A percentile compares a stretch with the other conserved stretches of the same genome.
These are phyloP conservation scores for Penicillium egyptiacum DNA, from an alignment of 495 filamentous ascomycete species.

Conservation along the genomic window DNA sequence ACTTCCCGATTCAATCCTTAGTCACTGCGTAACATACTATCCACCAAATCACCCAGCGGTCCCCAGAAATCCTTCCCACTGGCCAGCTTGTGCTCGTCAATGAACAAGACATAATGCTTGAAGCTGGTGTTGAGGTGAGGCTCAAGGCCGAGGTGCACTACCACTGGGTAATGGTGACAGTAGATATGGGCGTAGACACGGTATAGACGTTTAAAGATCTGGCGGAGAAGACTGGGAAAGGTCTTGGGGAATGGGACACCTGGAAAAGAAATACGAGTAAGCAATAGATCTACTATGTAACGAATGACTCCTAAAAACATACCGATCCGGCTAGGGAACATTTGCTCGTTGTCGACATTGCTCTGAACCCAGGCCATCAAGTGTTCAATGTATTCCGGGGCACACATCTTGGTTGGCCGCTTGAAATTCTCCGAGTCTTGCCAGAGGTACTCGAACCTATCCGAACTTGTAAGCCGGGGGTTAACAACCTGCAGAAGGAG, in stretches of 20 bases:
- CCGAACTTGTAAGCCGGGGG: conserved; percentile 39
- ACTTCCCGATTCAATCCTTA: conserved; percentile 38
- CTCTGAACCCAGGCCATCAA: conserved; percentile 94
- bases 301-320: conserved; percentile 19
- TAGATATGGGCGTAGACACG: conserved; percentile 99
- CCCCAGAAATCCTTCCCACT: conserved; percentile 98
- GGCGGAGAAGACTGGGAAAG: conserved; percentile 80
- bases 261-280: conserved; percentile 28
- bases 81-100: conserved; percentile 85
- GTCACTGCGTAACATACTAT: conserved; percentile 94
- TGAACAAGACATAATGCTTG: conserved; percentile 98
- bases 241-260: conserved; percentile 94
- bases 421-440: conserved; percentile 92
- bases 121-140: conserved; percentile 98
- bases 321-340: conserved; percentile 93
- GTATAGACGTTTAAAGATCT: conserved; percentile 98
- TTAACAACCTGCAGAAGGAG: neutral
- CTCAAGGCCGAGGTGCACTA: conserved; percentile 91
- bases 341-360: conserved; percentile 92
- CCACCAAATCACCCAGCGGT: conserved; percentile 92
- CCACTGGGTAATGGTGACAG: conserved; percentile 98
- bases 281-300: neutral
- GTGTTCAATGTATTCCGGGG: conserved; percentile 95
- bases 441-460: conserved; percentile 91
- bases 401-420: conserved; percentile 95